Evolutionary conservation across 2,329 filamentous ascomycete genomes (phyloP), one percentile per base, ranked within the genome.

Genomic region (Teratosphaeriaceae sp.): DNA sequence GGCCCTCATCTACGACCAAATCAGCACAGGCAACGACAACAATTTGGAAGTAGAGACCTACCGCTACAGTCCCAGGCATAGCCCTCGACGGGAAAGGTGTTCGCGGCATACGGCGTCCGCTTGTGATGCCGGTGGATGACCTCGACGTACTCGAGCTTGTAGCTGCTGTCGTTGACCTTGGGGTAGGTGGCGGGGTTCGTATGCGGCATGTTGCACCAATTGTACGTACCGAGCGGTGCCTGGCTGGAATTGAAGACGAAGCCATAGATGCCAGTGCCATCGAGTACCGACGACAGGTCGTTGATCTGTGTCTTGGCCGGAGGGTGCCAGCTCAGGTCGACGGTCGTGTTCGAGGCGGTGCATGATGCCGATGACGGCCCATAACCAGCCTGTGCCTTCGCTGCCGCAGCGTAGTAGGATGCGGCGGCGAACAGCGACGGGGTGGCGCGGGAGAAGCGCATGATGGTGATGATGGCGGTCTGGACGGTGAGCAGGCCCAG

Each of bases 61-160:
- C 19, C 26, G 33, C 19, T 24, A 41, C 15, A 33, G 12, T 33
- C 37, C 86, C 85, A 92, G 15, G 69, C 66, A 57, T 86, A 85
- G 0, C 77, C 67, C 60, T 92, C 87, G 1, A 76, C 68, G 0
- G 85, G 85, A 54, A 92, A 90, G 0, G 80, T 78, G 59, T 92
- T 94, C 41, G 75, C 72, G 1, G 83, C 77, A 60, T 92, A 92
- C 0, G 85, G 85, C 0, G 85, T 92, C 18, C 87, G 78, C 60
- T 92, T 92, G 64, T 92, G 86, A 60, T 92, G 87, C 40, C 87
- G 77, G 57, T 92, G 86, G 38, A 89, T 84, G 73, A 89, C 68
- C 65, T 90, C 85, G 6, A 90, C 85, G 59, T 89, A 90, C 55
- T 75, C 66, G 39, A 92, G 67, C 53, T 80, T 69, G 58, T 78